Evolutionary conservation across 1,139 yeast species (phyloP).

Genomic region (Geotrichum histeridarum): DNA sequence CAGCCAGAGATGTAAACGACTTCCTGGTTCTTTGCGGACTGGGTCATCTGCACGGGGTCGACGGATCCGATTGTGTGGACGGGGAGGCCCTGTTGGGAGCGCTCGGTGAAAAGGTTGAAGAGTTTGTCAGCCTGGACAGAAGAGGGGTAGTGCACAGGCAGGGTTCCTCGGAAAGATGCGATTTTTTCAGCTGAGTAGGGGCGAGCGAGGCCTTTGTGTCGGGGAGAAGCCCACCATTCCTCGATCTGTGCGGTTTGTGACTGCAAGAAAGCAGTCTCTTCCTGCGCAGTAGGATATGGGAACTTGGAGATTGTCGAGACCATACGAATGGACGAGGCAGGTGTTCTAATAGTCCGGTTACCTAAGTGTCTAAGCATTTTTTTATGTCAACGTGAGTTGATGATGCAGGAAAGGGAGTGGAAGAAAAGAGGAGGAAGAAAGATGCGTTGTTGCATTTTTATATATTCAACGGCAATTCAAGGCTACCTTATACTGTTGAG

Average conservation of each 20-base stretch:
- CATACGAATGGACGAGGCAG: not conserved
- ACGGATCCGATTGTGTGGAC: conserved; percentile 57
- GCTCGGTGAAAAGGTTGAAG: conserved; percentile 43
- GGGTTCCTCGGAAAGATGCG: conserved; percentile 50
- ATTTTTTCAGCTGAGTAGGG: conserved; percentile 53
- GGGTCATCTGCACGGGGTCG: conserved; percentile 60
- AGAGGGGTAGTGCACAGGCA: conserved; percentile 47
- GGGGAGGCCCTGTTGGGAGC: conserved; percentile 44
- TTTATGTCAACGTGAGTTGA: not conserved
- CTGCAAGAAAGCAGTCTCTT: conserved; percentile 35
- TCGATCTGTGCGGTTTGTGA: conserved; percentile 39
- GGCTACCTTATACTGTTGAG: no score
- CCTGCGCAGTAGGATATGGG: conserved; percentile 37
- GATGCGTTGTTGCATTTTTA: not conserved
- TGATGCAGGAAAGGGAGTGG: not conserved
- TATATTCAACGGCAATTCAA: not conserved
- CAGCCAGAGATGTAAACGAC: conserved; percentile 61
- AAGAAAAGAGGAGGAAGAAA: not conserved
- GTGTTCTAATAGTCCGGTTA: not conserved
- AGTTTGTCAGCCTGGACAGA: conserved; percentile 53
- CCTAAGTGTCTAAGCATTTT: not conserved
- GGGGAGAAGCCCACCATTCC: conserved; percentile 49
- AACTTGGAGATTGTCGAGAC: conserved; percentile 34
- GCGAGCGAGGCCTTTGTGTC: conserved; percentile 48
- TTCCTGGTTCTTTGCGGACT: conserved; percentile 50